Evolutionary conservation across 257 asterid species (phyloP), one percentile per base, ranked within the genome.

Genomic region (Primulina eburnea): DNA sequence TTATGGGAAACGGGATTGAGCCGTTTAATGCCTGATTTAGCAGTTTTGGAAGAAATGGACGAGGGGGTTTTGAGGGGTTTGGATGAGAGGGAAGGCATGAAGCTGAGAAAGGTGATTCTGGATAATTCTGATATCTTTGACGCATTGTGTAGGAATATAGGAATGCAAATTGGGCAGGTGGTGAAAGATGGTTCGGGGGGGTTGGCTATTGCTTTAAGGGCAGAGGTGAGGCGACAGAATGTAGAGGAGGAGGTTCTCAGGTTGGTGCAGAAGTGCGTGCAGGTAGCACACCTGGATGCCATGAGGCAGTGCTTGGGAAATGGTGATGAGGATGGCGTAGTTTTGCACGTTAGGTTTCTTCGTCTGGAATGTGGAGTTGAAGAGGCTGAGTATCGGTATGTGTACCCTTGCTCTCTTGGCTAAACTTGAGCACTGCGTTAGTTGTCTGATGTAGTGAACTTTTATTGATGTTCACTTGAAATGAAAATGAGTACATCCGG

Each of bases 311-410:
- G 87, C 75, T 71, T 90, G 80, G 81, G 77, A 79, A 76, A 77
- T 55, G 81, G 76, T 57, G 90, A 93, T 20, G 87, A 70, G 79
- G 92, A 84, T 78, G 83, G 88, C 58, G 87, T 85, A 5, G 71
- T 84, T 73, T 83, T 83, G 1, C 97, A 87, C 77, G 80, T 90
- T 69, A 85, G 84, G 75, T 92, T 86, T 88, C 96, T 92, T 71
- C 86, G 86, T 79, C 75, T 87, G 83, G 85, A 81, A 78, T 75
- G 72, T 74, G 91, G 90, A 55, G 80, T 86, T 50, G 96, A 87
- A 70, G 96, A 89, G 81, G 75, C 78, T 4, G 88, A 93, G 71
- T 86, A 87, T 81, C 88, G 99, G 99, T 93, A 90, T 67, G 85
- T 60, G 68, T 56, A 64, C 63, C 33, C 67, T 21, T 66, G 66